phyloP scores from a whole-genome alignment of 2,329 filamentous ascomycete species.

The Ilyonectria sp. region DNA sequence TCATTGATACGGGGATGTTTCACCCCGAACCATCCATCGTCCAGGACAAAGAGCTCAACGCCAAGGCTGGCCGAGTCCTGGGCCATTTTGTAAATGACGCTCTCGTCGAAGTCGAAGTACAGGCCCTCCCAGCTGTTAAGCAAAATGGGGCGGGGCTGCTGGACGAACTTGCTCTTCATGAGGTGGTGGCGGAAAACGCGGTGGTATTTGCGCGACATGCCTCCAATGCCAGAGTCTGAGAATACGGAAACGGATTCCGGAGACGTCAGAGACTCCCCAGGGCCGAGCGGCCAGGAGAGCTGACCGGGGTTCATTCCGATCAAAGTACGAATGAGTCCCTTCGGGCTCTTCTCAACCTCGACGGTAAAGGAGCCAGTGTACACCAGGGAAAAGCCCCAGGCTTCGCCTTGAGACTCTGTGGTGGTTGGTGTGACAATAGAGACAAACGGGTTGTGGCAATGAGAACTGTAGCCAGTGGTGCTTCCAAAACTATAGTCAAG shows the following conservation, averaged over 20 bases:
- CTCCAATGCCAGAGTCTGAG: constrained; percentile 70
- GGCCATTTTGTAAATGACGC: constrained; percentile 69
- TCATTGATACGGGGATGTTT: constrained; percentile 73
- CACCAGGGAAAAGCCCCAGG: constrained; percentile 76
- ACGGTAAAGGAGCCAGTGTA: constrained; percentile 76
- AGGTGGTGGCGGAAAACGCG: constrained; percentile 74
- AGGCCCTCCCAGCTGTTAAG: constrained; percentile 79
- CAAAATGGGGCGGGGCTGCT: constrained; percentile 66
- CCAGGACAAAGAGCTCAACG: constrained; percentile 74
- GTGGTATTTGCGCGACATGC: constrained; percentile 75
- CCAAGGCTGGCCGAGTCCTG: constrained; percentile 71
- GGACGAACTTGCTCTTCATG: constrained; percentile 69
- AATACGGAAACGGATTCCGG: constrained; percentile 76
- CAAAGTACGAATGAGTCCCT: constrained; percentile 72
- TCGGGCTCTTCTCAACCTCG: constrained; percentile 74
- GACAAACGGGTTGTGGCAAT: constrained; percentile 76
- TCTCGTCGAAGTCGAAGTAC: constrained; percentile 71
- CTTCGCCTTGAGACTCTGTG: constrained; percentile 73
- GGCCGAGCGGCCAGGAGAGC: constrained; percentile 69
- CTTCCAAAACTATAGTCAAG: constrained; percentile 68
- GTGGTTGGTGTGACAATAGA: constrained; percentile 69
- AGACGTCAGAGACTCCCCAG: constrained; percentile 71
- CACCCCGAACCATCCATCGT: constrained; percentile 77
- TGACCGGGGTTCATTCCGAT: constrained; percentile 74
- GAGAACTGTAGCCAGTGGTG: constrained; percentile 73